phyloP scores from a whole-genome alignment of 257 asterid genomes.

The Schizonepeta tenuifolia region DNA sequence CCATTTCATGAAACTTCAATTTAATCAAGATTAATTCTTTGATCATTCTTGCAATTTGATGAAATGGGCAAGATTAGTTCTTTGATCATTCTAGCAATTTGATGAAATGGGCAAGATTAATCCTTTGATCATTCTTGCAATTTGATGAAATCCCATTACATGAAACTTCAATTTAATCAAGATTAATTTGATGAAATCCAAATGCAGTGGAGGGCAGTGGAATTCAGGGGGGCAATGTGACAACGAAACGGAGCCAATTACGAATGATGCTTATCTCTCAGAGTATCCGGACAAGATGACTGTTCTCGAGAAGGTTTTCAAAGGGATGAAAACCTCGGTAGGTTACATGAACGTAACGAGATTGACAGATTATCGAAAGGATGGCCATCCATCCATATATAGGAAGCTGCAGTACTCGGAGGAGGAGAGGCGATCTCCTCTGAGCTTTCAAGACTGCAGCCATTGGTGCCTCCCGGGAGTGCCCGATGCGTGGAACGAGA shows the following conservation, averaged over 20 bases:
- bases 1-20: not conserved
- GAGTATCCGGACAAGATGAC: conserved; percentile 61
- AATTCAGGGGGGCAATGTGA: conserved; percentile 78
- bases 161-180: too few species aligned
- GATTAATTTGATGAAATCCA: not conserved
- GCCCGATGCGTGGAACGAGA: conserved; percentile 78
- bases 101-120: too few species aligned
- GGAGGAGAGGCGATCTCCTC: conserved; percentile 43
- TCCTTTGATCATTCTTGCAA: too few species aligned
- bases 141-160: not conserved
- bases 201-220: conserved; percentile 80
- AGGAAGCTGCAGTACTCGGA: conserved; percentile 45
- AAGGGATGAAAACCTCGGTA: conserved; percentile 62
- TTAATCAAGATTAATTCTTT: too few species aligned
- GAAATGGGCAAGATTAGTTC: too few species aligned
- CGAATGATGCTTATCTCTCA: conserved; percentile 57
- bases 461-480: conserved; percentile 91
- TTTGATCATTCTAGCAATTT: not conserved
- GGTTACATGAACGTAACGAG: conserved; percentile 63
- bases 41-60: not conserved
- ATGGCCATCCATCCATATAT: conserved; percentile 73
- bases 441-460: conserved; percentile 66
- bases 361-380: conserved; percentile 70
- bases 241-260: conserved; percentile 70
- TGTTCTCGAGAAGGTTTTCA: conserved; percentile 52